Percentiles rank a stretch among this genome's conserved stretches.
These are phyloP conservation scores for Sambucus nigra DNA, from an alignment of 129 eudicot species.

Conservation along the genomic window DNA sequence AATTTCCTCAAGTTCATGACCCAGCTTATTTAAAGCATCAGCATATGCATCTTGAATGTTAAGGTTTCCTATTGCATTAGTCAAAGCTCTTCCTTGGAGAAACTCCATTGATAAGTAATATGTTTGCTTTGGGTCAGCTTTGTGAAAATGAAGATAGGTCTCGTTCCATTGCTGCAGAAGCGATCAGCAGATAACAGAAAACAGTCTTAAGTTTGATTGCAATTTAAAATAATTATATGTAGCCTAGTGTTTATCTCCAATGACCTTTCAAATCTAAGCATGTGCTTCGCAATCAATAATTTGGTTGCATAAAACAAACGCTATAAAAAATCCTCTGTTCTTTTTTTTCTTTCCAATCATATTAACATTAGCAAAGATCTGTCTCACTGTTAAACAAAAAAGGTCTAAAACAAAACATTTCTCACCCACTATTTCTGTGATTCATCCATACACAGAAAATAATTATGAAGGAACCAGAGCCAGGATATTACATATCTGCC, in stretches of 20 bases:
- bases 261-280: background rate
- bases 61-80: conserved; percentile 93
- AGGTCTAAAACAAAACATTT: too few species aligned
- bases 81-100: conserved; percentile 97
- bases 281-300: too few species aligned
- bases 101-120: conserved; percentile 98
- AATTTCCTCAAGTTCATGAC: conserved; percentile 86
- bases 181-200: conserved; percentile 11
- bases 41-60: conserved; percentile 78
- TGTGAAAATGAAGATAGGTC: conserved; percentile 85
- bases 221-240: background rate
- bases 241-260: background rate
- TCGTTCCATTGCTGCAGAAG: conserved; percentile 96
- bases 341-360: too few species aligned
- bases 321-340: too few species aligned
- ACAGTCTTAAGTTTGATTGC: conserved; percentile 1
- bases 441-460: too few species aligned
- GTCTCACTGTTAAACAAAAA: too few species aligned
- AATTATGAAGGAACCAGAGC: too few species aligned
- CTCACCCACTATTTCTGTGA: too few species aligned
- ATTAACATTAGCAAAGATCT: background rate
- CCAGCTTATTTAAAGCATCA: conserved; percentile 75
- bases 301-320: too few species aligned
- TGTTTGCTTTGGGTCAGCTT: conserved; percentile 91
- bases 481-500: too few species aligned